Evolutionary conservation across 1,139 yeast genomes (phyloP), one percentile per base, ranked within the genome.

Genomic region (Hyphopichia wangnamkhiaoensis): DNA sequence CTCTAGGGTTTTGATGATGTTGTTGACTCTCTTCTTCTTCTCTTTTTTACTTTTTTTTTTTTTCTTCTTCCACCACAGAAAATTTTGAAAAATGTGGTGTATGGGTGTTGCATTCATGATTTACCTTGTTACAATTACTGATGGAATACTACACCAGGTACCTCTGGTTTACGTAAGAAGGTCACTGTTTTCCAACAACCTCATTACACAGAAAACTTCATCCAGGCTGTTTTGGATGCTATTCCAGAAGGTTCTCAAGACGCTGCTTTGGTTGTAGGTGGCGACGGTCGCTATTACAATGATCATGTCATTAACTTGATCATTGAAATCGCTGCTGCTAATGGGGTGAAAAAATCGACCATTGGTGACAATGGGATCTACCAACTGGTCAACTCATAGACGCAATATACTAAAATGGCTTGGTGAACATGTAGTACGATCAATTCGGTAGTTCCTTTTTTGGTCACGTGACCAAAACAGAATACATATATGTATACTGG

Each of bases 231-330:
- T 48, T 65, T 93, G 43, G 79, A 80, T 41, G 80, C 97, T 31
- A 91, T 93, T 53, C 98, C 98, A 13, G 96, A 91, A 61, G 97
- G 97, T 23, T 68, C 83, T 7, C 44, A 77, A 41, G 86, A 71
- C 45, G 74, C 96, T 4, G 81, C 87, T 4, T 73, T 93, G 47
- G 97, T 91, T 3, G 82, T 93, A 50, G 98, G 98, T 41, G 98
- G 98, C 43, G 98, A 93, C 61, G 98, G 98, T 39, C 82, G 98
- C 52, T 93, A 73, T 72, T 93, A 88, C 70, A 91, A 91, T 58
- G 87, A 82, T 53, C 75, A 74, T 30, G 93, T 90, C 27, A 80
- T 93, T 54, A 89, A 90, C 59, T 68, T 84, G 57, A 93, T 93
- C 54, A 84, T 87, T 31, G 69, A 80, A 48, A 89, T 93, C 40